Conservation (phyloP, 371 early-diverging fungal species). For the Apophysomyces variabilis region DNA sequence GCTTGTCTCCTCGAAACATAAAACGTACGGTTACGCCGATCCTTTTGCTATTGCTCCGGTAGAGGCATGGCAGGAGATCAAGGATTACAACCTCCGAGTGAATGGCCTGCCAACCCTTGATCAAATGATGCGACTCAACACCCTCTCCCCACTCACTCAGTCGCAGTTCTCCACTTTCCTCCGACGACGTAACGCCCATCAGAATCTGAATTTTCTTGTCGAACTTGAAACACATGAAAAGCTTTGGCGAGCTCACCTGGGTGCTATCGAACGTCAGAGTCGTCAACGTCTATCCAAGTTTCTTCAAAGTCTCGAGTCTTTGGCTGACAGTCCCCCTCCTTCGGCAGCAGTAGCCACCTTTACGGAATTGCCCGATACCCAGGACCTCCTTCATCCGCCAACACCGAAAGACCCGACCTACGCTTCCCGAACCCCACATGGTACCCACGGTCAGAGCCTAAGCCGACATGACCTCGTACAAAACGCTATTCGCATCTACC, state of each 20-base stretch:
- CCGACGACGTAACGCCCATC: slow-evolving; percentile 39
- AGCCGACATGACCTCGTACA: slow-evolving; percentile 45
- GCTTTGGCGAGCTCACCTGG: slow-evolving; percentile 47
- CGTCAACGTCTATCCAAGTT: slow-evolving; percentile 43
- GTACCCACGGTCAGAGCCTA: slow-evolving; percentile 25
- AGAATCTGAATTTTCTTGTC: slow-evolving; percentile 49
- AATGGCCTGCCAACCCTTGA: slow-evolving; percentile 58
- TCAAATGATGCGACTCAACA: slow-evolving; percentile 49
- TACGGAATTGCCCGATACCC: slow-evolving; percentile 36
- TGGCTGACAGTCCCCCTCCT: slow-evolving; percentile 20
- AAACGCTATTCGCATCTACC: slow-evolving; percentile 51
- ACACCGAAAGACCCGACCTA: slow-evolving; percentile 20
- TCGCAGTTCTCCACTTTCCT: slow-evolving; percentile 47
- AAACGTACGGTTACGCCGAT: slow-evolving; percentile 44
- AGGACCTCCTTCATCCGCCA: slow-evolving; percentile 26
- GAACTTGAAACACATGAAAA: slow-evolving; percentile 54
- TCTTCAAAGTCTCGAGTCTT: slow-evolving; percentile 26
- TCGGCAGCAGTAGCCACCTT: background rate
- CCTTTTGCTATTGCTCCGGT: slow-evolving; percentile 52
- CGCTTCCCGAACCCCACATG: slow-evolving; percentile 36
- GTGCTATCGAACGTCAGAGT: slow-evolving; percentile 34
- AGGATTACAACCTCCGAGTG: slow-evolving; percentile 52
- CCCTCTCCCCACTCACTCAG: slow-evolving; percentile 45
- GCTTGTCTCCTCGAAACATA: slow-evolving; percentile 27
- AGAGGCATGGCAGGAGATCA: slow-evolving; percentile 57